Evolutionary conservation across 805 yeast genomes (phyloP), one percentile per base, ranked within the genome.

Genomic region (Spathaspora passalidarum): DNA sequence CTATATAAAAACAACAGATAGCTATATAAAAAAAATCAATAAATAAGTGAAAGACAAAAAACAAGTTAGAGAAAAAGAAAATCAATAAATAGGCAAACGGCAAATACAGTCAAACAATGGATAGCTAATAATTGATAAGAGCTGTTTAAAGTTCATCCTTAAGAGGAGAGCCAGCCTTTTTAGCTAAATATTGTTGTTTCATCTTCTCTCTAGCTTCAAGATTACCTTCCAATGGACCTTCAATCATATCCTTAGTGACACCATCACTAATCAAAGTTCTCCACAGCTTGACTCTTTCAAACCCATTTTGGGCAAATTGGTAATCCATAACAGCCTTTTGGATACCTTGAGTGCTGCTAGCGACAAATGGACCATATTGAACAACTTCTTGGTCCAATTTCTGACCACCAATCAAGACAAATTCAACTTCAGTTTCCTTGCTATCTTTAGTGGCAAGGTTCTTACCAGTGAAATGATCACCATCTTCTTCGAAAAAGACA

Each of bases 331-430:
- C 82, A 0, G 88, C 94, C 55, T 84, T 66, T 52, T 80, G 75
- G 49, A 90, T 83, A 51, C 79, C 80, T 43, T 81, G 85, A 45
- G 75, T 73, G 18, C 84, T 68, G 6, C 86, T 79, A 50, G 87
- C 92, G 16, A 90, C 97, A 60, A 90, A 91, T 11, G 97, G 97
- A 14, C 97, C 97, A 60, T 89, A 84, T 60, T 90, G 96, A 25
- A 88, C 86, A 45, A 86, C 74, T 14, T 81, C 79, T 68, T 89
- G 96, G 54, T 87, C 78, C 46, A 88, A 68, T 17, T 78, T 76
- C 60, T 86, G 65, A 47, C 96, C 96, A 25, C 89, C 94, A 50
- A 88, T 71, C n/a, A 88, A 52, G 4, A 85, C 82, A 57, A 88
- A 82, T 53, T 84, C 81, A 2, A 88, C 67, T 26, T 68, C 71